Conservation (phyloP, 768 basidiomycete genomes). For the Hemileccinum rubropunctum region DNA sequence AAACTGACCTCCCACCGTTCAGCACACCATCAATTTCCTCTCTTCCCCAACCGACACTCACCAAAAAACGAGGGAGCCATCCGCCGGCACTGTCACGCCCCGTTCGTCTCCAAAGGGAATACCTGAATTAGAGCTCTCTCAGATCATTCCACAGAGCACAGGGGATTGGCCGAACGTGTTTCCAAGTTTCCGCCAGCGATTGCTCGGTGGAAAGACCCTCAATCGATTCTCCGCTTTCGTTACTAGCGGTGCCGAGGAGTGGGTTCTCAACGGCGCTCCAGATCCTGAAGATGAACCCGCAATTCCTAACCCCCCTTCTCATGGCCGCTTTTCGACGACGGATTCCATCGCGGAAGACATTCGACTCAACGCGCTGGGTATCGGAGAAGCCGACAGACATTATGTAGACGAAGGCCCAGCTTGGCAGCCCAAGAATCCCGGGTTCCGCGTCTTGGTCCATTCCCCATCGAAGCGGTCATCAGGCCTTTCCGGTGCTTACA, state of each 20-base stretch:
- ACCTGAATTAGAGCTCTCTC: slow-evolving; percentile 29
- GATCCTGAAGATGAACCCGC: slow-evolving; percentile 30
- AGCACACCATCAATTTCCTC: slow-evolving; percentile 69
- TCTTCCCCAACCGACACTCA: slow-evolving; percentile 41
- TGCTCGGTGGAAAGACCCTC: slow-evolving; percentile 73
- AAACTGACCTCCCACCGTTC: slow-evolving; percentile 1
- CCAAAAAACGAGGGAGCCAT: slow-evolving; percentile 31
- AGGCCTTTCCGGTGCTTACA: slow-evolving; percentile 66
- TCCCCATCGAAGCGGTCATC: slow-evolving; percentile 77
- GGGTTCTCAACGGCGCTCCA: slow-evolving; percentile 64
- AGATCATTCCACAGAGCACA: slow-evolving; percentile 62
- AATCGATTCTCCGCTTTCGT: slow-evolving; percentile 89
- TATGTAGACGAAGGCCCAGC: slow-evolving; percentile 66
- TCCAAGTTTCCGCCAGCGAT: slow-evolving; percentile 66
- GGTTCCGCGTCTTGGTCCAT: slow-evolving; percentile 73
- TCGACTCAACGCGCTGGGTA: slow-evolving; percentile 38
- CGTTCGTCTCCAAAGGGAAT: slow-evolving; percentile 33
- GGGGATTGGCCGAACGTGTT: slow-evolving; percentile 61
- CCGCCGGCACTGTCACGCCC: slow-evolving; percentile 50
- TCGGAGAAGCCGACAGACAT: slow-evolving; percentile 64
- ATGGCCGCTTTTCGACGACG: slow-evolving; percentile 27
- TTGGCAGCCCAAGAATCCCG: slow-evolving; percentile 73
- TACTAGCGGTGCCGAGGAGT: slow-evolving; percentile 82
- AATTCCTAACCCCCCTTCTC: slow-evolving; percentile 18
- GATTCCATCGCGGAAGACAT: slow-evolving; percentile 42